Percentiles rank a stretch among this genome's conserved stretches.
phyloP scores from a whole-genome alignment of 345 rosid species.

The Sisymbrium irio region DNA sequence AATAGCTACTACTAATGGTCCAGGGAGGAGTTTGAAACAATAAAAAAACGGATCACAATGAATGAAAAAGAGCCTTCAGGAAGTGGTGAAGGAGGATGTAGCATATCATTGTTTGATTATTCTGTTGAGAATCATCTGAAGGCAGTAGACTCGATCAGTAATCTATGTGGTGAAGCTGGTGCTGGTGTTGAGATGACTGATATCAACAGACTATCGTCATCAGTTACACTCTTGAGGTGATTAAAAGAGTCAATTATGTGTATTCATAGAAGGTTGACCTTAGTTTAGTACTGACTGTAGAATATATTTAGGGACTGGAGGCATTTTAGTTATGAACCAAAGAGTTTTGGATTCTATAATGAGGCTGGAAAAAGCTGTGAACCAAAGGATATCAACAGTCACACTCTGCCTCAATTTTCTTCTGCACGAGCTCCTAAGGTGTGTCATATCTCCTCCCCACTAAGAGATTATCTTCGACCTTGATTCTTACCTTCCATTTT shows the following conservation, averaged over 20 bases:
- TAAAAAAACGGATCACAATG: conserved; percentile 18
- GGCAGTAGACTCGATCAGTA: conserved; percentile 49
- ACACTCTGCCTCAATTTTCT: conserved; percentile 72
- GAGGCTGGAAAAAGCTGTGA: conserved; percentile 30
- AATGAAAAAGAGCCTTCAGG: conserved; percentile 14
- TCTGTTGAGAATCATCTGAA: conserved; percentile 64
- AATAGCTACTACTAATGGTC: neutral
- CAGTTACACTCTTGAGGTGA: conserved; percentile 67
- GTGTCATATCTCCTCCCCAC: conserved; percentile 8
- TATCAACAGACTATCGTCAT: conserved; percentile 48
- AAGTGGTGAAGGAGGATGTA: conserved; percentile 31
- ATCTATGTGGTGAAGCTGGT: conserved; percentile 54
- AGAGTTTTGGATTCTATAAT: conserved; percentile 48
- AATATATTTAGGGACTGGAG: conserved; percentile 57
- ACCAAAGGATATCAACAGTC: conserved; percentile 26
- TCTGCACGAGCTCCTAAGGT: conserved; percentile 75
- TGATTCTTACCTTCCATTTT: neutral
- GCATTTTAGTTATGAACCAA: conserved; percentile 51
- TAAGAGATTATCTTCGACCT: neutral
- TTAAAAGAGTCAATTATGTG: neutral
- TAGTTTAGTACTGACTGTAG: neutral
- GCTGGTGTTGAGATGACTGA: conserved; percentile 31
- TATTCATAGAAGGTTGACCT: neutral
- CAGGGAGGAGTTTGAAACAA: neutral
- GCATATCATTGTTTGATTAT: conserved; percentile 59